Evolutionary conservation across 371 early-diverging fungal genomes (phyloP).

Genomic region (Entomophthora muscae): DNA sequence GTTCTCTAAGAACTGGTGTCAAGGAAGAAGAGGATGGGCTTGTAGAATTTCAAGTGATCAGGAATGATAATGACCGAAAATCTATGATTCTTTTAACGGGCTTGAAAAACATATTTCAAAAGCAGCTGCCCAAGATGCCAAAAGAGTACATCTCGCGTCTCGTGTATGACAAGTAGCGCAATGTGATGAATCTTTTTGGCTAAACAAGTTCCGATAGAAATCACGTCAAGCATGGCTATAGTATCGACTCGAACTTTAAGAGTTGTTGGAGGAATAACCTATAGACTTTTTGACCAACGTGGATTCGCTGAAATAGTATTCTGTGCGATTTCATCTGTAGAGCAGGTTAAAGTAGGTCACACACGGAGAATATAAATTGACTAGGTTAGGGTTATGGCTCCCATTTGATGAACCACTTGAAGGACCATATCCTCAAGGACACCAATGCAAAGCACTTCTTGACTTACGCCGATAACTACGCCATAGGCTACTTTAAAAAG

Average conservation of each 20-base stretch:
- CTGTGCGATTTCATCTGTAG: slow-evolving; percentile 85
- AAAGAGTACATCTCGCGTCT: slow-evolving; percentile 95
- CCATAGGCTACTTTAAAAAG: slow-evolving; percentile 98
- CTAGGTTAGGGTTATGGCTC: slow-evolving; percentile 74
- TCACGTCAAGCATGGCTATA: slow-evolving; percentile 66
- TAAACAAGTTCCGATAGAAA: slow-evolving; percentile 25
- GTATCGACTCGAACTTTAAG: slow-evolving; percentile 37
- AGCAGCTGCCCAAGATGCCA: slow-evolving; percentile 99
- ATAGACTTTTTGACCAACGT: slow-evolving; percentile 73
- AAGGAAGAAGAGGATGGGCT: slow-evolving; percentile 46
- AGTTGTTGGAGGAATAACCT: slow-evolving; percentile 95
- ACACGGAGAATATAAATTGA: not conserved
- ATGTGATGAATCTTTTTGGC: not conserved
- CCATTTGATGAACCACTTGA: slow-evolving; percentile 82
- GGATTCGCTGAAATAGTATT: slow-evolving; percentile 99
- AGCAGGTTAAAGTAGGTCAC: slow-evolving; percentile 78
- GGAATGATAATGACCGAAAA: not conserved
- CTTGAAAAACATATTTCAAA: slow-evolving; percentile 91
- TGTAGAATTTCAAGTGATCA: slow-evolving; percentile 43
- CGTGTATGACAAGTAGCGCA: slow-evolving; percentile 72
- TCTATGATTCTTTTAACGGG: slow-evolving; percentile 49
- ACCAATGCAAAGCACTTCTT: slow-evolving; percentile 71
- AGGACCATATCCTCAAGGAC: slow-evolving; percentile 61
- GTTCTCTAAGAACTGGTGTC: slow-evolving; percentile 23
- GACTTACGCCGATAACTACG: slow-evolving; percentile 99